Evolutionary conservation across 2,329 filamentous ascomycete species (phyloP).

Genomic region (Bipolaris bicolor): DNA sequence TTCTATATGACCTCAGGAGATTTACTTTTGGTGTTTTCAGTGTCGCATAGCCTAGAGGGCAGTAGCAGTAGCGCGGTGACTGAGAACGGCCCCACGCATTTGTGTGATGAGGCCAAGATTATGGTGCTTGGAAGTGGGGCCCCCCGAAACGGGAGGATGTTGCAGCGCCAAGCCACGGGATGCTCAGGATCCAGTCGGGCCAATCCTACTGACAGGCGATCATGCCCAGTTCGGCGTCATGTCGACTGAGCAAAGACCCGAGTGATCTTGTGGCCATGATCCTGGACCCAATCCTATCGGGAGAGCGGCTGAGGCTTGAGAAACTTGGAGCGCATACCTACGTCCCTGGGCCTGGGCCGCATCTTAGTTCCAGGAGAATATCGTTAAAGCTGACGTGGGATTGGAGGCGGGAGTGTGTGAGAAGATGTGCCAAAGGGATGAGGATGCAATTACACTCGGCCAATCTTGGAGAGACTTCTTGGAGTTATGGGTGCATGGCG

Average conservation of each 20-base stretch:
- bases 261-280: background rate
- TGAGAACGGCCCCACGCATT: background rate
- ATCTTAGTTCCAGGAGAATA: background rate
- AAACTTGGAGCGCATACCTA: background rate
- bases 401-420: background rate
- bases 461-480: background rate
- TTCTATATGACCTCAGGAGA: background rate
- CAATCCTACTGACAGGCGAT: background rate
- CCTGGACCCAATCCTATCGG: background rate
- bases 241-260: background rate
- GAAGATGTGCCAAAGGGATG: background rate
- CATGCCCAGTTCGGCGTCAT: background rate
- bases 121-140: background rate
- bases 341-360: background rate
- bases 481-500: background rate
- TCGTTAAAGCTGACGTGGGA: background rate
- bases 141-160: background rate
- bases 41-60: background rate
- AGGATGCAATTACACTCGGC: background rate
- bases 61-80: background rate
- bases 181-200: background rate
- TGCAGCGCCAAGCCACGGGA: constrained; percentile 7
- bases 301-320: background rate
- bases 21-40: background rate
- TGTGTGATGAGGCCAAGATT: background rate